Conservation (phyloP, 2,329 filamentous ascomycete species). For the Lachnellula hyalina region DNA sequence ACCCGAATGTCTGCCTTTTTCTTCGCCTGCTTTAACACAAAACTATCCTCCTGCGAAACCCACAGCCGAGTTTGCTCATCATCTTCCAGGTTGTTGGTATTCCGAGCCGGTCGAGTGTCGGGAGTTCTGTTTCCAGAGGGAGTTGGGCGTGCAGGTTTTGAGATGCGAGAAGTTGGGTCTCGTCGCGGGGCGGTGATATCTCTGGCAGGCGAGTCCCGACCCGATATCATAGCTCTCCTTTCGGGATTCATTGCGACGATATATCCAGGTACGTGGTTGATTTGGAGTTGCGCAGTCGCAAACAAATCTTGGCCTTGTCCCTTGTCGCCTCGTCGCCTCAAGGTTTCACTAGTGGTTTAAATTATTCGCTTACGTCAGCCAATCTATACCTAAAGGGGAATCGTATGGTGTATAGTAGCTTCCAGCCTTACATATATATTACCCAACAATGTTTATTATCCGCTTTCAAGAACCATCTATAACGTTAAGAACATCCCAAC, state of each 20-base stretch:
- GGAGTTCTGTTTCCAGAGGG: constrained; percentile 25
- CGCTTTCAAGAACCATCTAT: no score
- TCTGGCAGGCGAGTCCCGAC: constrained; percentile 36
- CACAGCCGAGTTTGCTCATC: constrained; percentile 77
- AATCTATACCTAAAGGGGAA: no score
- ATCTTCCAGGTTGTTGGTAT: constrained; percentile 44
- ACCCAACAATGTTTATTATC: no score
- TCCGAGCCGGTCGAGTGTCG: constrained; percentile 25
- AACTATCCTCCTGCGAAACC: constrained; percentile 91
- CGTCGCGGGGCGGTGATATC: constrained; percentile 51
- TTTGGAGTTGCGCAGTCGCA: not conserved
- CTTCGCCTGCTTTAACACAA: constrained; percentile 94
- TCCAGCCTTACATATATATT: no score
- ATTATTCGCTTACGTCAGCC: no score
- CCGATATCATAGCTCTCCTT: constrained; percentile 27
- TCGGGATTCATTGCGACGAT: constrained; percentile 26
- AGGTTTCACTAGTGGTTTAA: no score
- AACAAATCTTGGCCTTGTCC: no score
- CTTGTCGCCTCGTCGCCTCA: no score
- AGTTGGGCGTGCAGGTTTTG: constrained; percentile 40
- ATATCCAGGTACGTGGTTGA: no score
- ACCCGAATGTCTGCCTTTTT: constrained; percentile 96
- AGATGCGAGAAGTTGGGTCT: constrained; percentile 51
- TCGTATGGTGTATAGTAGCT: no score
- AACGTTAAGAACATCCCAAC: no score